phyloP scores from a whole-genome alignment of 768 basidiomycete species.

The Tephrocybe rancida region DNA sequence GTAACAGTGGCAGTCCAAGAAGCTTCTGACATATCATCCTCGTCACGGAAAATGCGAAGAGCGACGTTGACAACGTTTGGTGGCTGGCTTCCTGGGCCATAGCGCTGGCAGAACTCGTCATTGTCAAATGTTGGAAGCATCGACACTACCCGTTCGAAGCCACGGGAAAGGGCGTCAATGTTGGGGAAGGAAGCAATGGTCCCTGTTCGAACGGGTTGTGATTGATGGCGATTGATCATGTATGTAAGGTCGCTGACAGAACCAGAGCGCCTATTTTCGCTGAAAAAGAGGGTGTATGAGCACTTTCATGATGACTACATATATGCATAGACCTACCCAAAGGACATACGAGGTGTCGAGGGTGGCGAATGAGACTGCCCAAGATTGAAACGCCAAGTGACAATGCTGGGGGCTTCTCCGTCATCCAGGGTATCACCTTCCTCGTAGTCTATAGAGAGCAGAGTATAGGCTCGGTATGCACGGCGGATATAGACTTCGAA shows the following conservation, averaged over 20 bases:
- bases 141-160: conserved; percentile 74
- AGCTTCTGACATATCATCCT: conserved; percentile 75
- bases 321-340: conserved; percentile 43
- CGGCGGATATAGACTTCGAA: conserved; percentile 96
- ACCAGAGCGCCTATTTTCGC: conserved; percentile 75
- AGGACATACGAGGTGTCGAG: conserved; percentile 70
- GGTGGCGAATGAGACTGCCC: conserved; percentile 87
- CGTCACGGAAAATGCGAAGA: conserved; percentile 82
- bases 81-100: conserved; percentile 71
- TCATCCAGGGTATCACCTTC: conserved; percentile 87
- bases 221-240: conserved; percentile 83
- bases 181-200: conserved; percentile 91
- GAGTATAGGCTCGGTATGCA: conserved; percentile 91
- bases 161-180: conserved; percentile 63
- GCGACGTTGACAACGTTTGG: conserved; percentile 96
- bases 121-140: conserved; percentile 76
- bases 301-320: background rate
- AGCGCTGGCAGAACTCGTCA: conserved; percentile 72
- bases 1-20: conserved; percentile 76
- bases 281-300: conserved; percentile 23
- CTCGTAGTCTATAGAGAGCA: conserved; percentile 93
- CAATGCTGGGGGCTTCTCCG: conserved; percentile 75
- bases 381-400: conserved; percentile 96
- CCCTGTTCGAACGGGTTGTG: conserved; percentile 89
- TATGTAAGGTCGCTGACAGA: conserved; percentile 97